phyloP scores from a whole-genome alignment of 306 rosid species.

The Glycyrrhiza uralensis region DNA sequence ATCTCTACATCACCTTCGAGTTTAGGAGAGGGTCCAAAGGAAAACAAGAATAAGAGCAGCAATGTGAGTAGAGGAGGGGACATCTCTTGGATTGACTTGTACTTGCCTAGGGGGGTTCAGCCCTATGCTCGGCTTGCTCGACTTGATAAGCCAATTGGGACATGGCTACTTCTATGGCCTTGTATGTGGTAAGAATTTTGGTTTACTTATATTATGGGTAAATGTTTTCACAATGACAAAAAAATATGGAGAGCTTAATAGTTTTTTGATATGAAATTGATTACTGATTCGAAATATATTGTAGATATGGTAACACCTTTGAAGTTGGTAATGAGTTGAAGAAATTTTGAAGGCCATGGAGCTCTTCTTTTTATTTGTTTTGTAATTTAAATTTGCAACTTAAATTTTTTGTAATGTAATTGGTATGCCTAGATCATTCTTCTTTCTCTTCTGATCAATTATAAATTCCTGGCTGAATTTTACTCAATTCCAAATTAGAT shows the following conservation, averaged over 20 bases:
- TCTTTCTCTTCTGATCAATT: background rate
- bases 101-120: constrained; percentile 56
- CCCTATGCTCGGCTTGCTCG: constrained; percentile 92
- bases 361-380: background rate
- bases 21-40: constrained; percentile 30
- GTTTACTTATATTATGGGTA: background rate
- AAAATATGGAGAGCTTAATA: background rate
- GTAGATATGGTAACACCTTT: background rate
- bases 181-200: constrained; percentile 69
- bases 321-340: background rate
- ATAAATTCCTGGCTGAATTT: background rate
- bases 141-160: constrained; percentile 91
- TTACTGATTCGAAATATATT: constrained; percentile 6
- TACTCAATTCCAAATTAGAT: background rate
- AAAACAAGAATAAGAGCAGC: constrained; percentile 26
- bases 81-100: constrained; percentile 64
- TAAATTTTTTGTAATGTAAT: background rate
- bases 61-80: constrained; percentile 19
- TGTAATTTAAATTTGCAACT: background rate
- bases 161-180: constrained; percentile 96
- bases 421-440: background rate
- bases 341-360: background rate
- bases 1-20: constrained; percentile 49
- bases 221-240: background rate
- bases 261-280: background rate